Evolutionary conservation across 768 basidiomycete genomes (phyloP).

Genomic region (Tricholoma bakamatsutake): DNA sequence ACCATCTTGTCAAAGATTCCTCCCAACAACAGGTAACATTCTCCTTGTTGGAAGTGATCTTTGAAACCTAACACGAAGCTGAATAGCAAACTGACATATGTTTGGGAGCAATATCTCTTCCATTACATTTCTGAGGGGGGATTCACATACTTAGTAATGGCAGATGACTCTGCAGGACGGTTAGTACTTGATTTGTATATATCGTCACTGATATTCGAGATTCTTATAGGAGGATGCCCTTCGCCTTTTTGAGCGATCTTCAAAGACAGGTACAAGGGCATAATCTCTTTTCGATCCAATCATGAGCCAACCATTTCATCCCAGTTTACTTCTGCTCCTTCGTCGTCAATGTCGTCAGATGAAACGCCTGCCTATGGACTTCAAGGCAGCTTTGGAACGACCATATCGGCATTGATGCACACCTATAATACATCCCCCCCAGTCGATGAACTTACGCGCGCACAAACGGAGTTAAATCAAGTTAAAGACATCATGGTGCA

Average conservation of each 20-base stretch:
- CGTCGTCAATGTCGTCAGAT: conserved; percentile 49
- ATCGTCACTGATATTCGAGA: conserved; percentile 1
- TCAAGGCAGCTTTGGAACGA: conserved; percentile 67
- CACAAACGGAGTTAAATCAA: conserved; percentile 82
- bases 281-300: conserved; percentile 3
- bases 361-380: conserved; percentile 56
- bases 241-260: conserved; percentile 85
- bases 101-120: conserved; percentile 90
- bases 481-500: conserved; percentile 98
- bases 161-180: conserved; percentile 90
- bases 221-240: conserved; percentile 73
- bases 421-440: conserved; percentile 88
- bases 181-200: conserved; percentile 25
- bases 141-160: conserved; percentile 88
- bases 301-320: conserved; percentile 1
- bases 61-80: conserved; percentile 1
- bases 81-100: conserved; percentile 73
- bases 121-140: conserved; percentile 91
- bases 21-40: conserved; percentile 65
- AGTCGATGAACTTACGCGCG: conserved; percentile 81
- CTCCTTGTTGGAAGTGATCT: not conserved
- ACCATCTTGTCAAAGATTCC: conserved; percentile 95
- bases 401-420: conserved; percentile 71
- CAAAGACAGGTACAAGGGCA: conserved; percentile 58
- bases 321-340: conserved; percentile 58